Evolutionary conservation across 257 asterid genomes (phyloP).

Genomic region (Solanum phureja): DNA sequence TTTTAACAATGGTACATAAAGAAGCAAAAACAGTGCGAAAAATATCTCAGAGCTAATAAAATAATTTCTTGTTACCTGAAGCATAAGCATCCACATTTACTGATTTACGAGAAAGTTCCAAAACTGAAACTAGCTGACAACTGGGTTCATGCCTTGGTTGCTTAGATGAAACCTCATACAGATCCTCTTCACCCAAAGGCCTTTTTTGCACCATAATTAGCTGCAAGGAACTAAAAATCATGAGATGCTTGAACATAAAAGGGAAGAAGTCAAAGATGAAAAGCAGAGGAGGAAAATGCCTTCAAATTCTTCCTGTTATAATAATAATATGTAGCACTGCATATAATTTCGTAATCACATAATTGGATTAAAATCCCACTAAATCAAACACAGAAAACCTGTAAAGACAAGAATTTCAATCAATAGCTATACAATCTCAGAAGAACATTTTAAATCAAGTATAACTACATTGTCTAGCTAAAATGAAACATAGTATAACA

Average conservation of each 20-base stretch:
- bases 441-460: not conserved
- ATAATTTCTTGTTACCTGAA: constrained; percentile 22
- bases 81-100: constrained; percentile 6
- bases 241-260: not conserved
- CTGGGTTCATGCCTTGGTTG: constrained; percentile 38
- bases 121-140: constrained; percentile 7
- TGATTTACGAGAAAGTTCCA: constrained; percentile 16
- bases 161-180: constrained; percentile 47
- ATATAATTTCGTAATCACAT: not conserved
- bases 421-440: not conserved
- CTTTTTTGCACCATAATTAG: constrained; percentile 58
- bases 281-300: not conserved
- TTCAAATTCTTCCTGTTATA: not conserved
- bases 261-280: not conserved
- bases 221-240: not conserved
- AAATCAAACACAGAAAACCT: not conserved
- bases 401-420: not conserved
- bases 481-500: not conserved
- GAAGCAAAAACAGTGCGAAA: not conserved
- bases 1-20: not conserved
- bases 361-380: not conserved
- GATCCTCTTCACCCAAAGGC: constrained; percentile 40
- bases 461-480: not conserved
- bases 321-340: not conserved
- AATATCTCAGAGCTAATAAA: not conserved